Evolutionary conservation across 2,329 filamentous ascomycete genomes (phyloP).

Genomic region (Alternaria gansuensis): DNA sequence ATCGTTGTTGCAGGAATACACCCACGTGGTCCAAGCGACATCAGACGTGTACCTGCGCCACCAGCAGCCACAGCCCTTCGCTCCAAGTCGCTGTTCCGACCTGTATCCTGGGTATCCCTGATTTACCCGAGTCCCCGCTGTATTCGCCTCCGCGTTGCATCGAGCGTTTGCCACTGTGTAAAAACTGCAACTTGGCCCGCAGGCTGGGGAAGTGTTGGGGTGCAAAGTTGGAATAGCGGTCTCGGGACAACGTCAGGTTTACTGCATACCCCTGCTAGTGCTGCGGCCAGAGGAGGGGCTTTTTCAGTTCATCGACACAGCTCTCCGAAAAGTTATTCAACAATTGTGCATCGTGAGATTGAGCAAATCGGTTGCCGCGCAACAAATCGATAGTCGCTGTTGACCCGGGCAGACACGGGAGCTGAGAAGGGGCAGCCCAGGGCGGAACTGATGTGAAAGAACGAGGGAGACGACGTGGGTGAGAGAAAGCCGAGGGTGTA

Average conservation of each 20-base stretch:
- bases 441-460: neutral
- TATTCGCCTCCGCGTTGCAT: conserved; percentile 12
- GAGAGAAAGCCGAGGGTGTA: neutral
- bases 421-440: neutral
- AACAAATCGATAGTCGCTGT: conserved; percentile 13
- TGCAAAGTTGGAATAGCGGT: conserved; percentile 25
- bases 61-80: neutral
- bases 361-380: conserved; percentile 10
- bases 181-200: conserved; percentile 12
- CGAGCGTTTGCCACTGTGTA: conserved; percentile 31
- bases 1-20: conserved; percentile 11
- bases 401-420: conserved; percentile 9
- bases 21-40: conserved; percentile 29
- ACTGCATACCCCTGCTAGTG: conserved; percentile 30
- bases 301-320: conserved; percentile 33
- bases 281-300: conserved; percentile 32
- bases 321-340: conserved; percentile 36
- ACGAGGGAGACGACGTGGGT: neutral
- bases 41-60: conserved; percentile 14
- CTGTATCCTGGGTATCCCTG: neutral
- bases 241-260: conserved; percentile 25
- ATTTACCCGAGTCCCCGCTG: neutral
- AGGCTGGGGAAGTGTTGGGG: conserved; percentile 37
- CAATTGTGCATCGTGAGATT: conserved; percentile 42
- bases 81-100: neutral